Evolutionary conservation across 495 filamentous ascomycete genomes (phyloP), one percentile per base, ranked within the genome.

Genomic region (Aspergillus heteromorphus): DNA sequence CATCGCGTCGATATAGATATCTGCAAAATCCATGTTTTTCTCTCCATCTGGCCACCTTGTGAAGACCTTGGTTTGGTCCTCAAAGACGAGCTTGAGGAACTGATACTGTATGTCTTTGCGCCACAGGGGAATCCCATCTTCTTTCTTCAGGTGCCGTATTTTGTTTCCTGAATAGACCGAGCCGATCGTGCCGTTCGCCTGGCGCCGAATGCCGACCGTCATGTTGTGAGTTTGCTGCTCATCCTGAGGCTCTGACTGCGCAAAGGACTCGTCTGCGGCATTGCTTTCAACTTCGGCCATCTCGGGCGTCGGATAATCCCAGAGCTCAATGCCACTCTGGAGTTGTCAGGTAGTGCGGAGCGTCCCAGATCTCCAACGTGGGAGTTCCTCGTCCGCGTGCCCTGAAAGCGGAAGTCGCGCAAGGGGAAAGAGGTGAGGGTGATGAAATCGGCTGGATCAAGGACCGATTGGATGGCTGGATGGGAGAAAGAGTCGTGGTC

Each of bases 1-100:
- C 93, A 98, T 98, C 40, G 92, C 90, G 70, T 97, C 92, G 65
- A 98, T 90, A 71, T 98, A 98, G 45, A 97, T 81, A 70, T 98
- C 90, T 25, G 93, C 90, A 65, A 98, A 98, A 58, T 86, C 93
- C 64, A 91, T 81, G 56, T 85, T 84, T 59, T 80, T 80, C 45
- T 83, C 78, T 42, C 78, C 75, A 53, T 91, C 86, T 8, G 81
- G 78, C 54, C 87, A 85, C 63, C 92, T 92, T 60, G 91, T 95
- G 68, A 98, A 98, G 58, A 88, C 89, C n/a, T 75, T 75, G 11
- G 80, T 82, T 51, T 87, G 79, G 67, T 97, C 84, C 64, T 96
- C 87, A 71, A 98, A 98, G 60, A 97, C 88, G 50, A 86, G 81
- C 62, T 84, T 86, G 53, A 98, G 81, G 60, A 98, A 98, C 63